These are phyloP conservation scores for Phytophthora agathidicida DNA, from an alignment of 352 stramenopile genomes.

Conservation along the genomic window DNA sequence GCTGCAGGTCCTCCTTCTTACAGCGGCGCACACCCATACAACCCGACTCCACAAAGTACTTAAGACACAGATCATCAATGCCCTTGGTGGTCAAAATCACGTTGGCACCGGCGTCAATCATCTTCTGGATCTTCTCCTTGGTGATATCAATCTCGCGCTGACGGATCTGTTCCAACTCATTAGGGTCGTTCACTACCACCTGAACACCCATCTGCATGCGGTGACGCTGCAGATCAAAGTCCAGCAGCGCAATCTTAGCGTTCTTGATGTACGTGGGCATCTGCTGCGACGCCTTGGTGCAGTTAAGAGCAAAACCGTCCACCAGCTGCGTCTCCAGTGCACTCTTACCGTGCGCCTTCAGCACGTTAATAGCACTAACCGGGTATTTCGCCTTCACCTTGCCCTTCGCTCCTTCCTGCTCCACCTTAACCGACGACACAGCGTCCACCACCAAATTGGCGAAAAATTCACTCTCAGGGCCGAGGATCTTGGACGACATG, in stretches of 20 bases:
- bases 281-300: constrained; percentile 95
- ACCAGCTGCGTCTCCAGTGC: constrained; percentile 92
- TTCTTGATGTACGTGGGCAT: constrained; percentile 97
- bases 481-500: constrained; percentile 99
- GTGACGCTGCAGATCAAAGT: constrained; percentile 99
- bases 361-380: constrained; percentile 98
- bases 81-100: constrained; percentile 99
- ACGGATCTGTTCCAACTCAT: constrained; percentile 98
- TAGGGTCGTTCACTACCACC: constrained; percentile 93
- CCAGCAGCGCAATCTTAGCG: constrained; percentile 96
- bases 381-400: constrained; percentile 94
- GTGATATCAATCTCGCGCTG: constrained; percentile 99
- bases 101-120: constrained; percentile 97
- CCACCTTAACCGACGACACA: constrained; percentile 96
- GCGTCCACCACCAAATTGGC: constrained; percentile 97
- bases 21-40: constrained; percentile 97
- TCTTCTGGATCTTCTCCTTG: constrained; percentile 99
- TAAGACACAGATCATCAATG: constrained; percentile 99
- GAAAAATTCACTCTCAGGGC: constrained; percentile 98
- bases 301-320: constrained; percentile 98
- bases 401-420: constrained; percentile 82
- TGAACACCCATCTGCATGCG: constrained; percentile 97
- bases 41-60: constrained; percentile 99
- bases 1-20: constrained; percentile 98
- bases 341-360: constrained; percentile 96